Conservation (phyloP, 2,329 filamentous ascomycete species). For the Tolypocladium cylindrosporum region DNA sequence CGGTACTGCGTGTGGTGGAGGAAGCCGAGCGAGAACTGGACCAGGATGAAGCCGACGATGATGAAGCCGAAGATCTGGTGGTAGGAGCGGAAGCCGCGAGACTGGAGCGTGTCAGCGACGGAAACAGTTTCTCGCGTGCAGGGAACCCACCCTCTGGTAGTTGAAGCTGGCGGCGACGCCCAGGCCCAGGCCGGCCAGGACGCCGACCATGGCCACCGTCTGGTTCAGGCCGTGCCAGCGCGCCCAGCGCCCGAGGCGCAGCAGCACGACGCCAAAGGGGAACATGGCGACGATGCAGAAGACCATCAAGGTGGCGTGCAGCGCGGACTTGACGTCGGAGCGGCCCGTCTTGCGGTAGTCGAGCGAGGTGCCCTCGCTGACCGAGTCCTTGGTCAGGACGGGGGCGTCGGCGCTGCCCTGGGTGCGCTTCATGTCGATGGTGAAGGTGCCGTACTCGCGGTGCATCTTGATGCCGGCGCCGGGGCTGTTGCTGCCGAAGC, state of each 20-base stretch:
- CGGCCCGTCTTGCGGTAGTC: constrained; percentile 18
- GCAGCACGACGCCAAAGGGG: constrained; percentile 43
- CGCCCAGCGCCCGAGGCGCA: constrained; percentile 40
- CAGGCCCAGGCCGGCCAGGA: constrained; percentile 38
- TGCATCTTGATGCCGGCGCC: constrained; percentile 41
- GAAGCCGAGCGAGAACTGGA: constrained; percentile 43
- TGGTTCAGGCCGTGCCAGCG: constrained; percentile 47
- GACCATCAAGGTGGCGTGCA: constrained; percentile 44
- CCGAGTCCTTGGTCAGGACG: constrained; percentile 21
- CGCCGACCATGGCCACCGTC: constrained; percentile 34
- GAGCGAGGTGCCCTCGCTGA: constrained; percentile 24
- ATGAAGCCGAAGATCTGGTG: constrained; percentile 53
- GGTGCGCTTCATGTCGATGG: constrained; percentile 43
- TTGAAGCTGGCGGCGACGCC: constrained; percentile 42
- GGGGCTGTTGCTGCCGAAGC: constrained; percentile 29
- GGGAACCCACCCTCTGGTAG: constrained; percentile 44
- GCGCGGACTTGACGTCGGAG: constrained; percentile 27
- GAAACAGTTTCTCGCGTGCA: neutral
- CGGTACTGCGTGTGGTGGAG: constrained; percentile 45
- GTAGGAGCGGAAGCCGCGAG: constrained; percentile 37
- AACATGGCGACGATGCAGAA: constrained; percentile 43
- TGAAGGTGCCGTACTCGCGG: constrained; percentile 42
- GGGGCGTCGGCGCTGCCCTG: constrained; percentile 33
- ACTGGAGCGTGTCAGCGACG: constrained; percentile 23
- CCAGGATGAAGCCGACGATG: constrained; percentile 39